Conservation (phyloP, 2,329 filamentous ascomycete species). For the Fusarium sp. region DNA sequence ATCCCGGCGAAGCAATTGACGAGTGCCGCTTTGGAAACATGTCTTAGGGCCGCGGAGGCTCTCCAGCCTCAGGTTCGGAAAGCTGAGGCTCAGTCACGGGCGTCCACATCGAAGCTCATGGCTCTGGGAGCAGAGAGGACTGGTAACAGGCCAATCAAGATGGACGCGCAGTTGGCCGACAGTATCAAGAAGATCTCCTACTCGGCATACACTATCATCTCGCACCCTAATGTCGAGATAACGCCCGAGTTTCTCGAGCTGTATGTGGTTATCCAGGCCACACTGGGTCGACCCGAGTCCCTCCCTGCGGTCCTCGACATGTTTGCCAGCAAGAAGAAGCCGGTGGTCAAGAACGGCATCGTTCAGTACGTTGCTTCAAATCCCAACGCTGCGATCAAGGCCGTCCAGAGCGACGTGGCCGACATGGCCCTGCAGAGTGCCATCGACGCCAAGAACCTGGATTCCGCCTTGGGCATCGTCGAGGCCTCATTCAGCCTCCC, state of each 20-base stretch:
- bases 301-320: conserved; percentile 84
- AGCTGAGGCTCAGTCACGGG: conserved; percentile 54
- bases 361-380: conserved; percentile 72
- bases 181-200: conserved; percentile 66
- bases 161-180: conserved; percentile 54
- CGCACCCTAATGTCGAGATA: conserved; percentile 83
- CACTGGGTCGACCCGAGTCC: conserved; percentile 78
- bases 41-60: conserved; percentile 57
- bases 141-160: conserved; percentile 44
- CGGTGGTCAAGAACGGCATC: conserved; percentile 68
- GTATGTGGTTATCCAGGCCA: conserved; percentile 82
- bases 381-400: conserved; percentile 75
- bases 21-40: conserved; percentile 57
- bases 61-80: conserved; percentile 56
- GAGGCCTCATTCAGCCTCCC: conserved; percentile 75
- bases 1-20: conserved; percentile 59
- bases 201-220: conserved; percentile 76
- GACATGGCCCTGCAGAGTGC: conserved; percentile 82
- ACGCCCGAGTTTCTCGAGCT: conserved; percentile 76
- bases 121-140: conserved; percentile 54
- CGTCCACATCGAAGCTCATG: conserved; percentile 67
- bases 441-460: conserved; percentile 81
- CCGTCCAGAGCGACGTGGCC: conserved; percentile 77
- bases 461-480: conserved; percentile 80
- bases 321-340: conserved; percentile 85